Base-by-base conservation (phyloP, 345 rosid genomes). In the Punica granatum region DNA sequence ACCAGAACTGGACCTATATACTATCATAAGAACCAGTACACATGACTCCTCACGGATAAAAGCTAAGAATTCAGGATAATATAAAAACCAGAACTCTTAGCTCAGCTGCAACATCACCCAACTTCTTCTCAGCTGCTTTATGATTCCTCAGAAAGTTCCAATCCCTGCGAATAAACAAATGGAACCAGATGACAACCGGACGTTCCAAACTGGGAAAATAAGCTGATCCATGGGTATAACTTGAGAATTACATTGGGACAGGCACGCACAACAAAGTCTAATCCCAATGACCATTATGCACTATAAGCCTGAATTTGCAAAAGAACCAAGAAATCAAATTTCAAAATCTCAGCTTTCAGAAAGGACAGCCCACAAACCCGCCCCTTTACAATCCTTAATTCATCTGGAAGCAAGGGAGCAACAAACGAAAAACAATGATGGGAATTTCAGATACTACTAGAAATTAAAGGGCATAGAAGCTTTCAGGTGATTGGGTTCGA, bases 141-240 rank as follows among this genome's bases (percentile, higher is more conserved):
- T n/a, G 23, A 51, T 51, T 51, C 21, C 58, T 51, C 13, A 9
- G 12, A 6, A n/a, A 51, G 28, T 51, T 30, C 28, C 12, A 51
- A 51, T 51, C 6, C 65, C 65, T 62, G 65, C 65, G 35, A 9
- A 43, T 34, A 62, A 13, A 62, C 30, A 43, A 25, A 62, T 21
- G 42, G 5, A 62, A 33, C 28, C 58, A 51, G 58, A 30, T n/a
- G 28, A 51, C 26, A 62, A 6, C 65, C 42, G 31, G 7, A 19
- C 26, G n/a, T n/a, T n/a, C n/a, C n/a, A n/a, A n/a, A 1, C 23
- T 6, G 19, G 7, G 28, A 35, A 62, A 62, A 33, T 19, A 35
- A 51, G 26, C 58, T 51, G 28, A n/a, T n/a, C n/a, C n/a, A n/a
- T n/a, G n/a, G n/a, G n/a, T n/a, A n/a, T n/a, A 11, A 56, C 10